phyloP scores from a whole-genome alignment of 2,329 filamentous ascomycete species.

The Pseudopithomyces maydicus region DNA sequence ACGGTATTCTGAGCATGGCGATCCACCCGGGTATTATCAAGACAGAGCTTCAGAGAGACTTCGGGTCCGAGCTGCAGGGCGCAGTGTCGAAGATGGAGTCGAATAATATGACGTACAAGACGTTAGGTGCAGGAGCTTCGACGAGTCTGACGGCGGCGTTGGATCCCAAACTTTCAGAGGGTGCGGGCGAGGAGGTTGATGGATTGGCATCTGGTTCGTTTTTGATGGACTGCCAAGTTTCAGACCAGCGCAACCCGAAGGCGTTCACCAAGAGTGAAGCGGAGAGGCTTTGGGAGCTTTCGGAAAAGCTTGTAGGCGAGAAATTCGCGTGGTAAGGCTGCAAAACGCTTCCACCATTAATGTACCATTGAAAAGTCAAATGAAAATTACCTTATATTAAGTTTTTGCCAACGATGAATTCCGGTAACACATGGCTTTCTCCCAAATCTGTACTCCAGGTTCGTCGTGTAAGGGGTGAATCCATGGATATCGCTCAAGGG shows the following conservation, averaged over 20 bases:
- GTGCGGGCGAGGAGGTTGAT: background rate
- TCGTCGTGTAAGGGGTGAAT: background rate
- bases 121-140: background rate
- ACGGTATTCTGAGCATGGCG: conserved; percentile 1
- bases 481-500: background rate
- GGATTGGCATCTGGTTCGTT: background rate
- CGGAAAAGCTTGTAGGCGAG: background rate
- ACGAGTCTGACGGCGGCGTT: conserved; percentile 1
- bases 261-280: background rate
- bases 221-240: conserved; percentile 1
- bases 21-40: conserved; percentile 4
- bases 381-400: no score
- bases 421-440: background rate
- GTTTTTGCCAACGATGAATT: background rate
- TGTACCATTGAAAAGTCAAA: no score
- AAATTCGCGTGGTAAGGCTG: background rate
- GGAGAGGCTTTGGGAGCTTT: conserved; percentile 1
- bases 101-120: background rate
- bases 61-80: background rate
- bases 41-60: background rate
- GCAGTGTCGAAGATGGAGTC: background rate
- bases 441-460: background rate
- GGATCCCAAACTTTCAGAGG: background rate
- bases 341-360: no score
- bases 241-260: background rate